These are phyloP conservation scores for Cyclocybe aegerita DNA, from an alignment of 768 basidiomycete species.

Conservation along the genomic window DNA sequence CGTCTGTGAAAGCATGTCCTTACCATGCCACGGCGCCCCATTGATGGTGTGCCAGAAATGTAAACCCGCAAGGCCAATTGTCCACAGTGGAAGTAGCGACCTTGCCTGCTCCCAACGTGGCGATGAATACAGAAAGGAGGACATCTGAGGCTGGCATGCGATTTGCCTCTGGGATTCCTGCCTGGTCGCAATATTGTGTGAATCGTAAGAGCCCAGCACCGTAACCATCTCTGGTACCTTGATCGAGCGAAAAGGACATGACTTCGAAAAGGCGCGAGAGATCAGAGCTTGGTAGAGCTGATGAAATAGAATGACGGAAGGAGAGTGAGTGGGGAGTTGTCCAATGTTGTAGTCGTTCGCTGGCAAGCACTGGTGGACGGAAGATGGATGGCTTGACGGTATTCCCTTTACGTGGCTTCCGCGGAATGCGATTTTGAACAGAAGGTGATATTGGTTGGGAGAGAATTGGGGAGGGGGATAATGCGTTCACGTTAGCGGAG, in stretches of 20 bases:
- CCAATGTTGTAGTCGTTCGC: neutral
- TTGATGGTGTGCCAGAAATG: constrained; percentile 35
- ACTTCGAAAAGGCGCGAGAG: neutral
- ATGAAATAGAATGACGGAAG: neutral
- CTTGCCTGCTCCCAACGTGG: constrained; percentile 12
- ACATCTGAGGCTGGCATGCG: constrained; percentile 27
- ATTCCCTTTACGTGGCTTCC: neutral
- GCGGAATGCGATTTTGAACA: neutral
- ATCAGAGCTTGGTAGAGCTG: neutral
- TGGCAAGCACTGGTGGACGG: constrained; percentile 4
- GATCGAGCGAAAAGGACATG: neutral
- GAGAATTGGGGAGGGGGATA: neutral
- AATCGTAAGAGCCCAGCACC: constrained; percentile 31
- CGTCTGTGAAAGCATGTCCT: constrained; percentile 18
- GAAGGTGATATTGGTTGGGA: neutral
- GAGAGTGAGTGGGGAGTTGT: neutral
- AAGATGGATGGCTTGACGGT: neutral
- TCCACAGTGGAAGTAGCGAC: constrained; percentile 19
- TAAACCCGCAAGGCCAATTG: constrained; percentile 27
- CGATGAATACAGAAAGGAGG: constrained; percentile 26
- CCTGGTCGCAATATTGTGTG: constrained; percentile 29
- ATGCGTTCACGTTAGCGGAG: too few species aligned
- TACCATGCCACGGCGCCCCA: constrained; percentile 29
- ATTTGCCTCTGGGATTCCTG: constrained; percentile 16
- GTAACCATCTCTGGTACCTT: constrained; percentile 16